Base-by-base conservation (phyloP, 1,139 yeast genomes). In the Zhuliangozyma blackwelliae region DNA sequence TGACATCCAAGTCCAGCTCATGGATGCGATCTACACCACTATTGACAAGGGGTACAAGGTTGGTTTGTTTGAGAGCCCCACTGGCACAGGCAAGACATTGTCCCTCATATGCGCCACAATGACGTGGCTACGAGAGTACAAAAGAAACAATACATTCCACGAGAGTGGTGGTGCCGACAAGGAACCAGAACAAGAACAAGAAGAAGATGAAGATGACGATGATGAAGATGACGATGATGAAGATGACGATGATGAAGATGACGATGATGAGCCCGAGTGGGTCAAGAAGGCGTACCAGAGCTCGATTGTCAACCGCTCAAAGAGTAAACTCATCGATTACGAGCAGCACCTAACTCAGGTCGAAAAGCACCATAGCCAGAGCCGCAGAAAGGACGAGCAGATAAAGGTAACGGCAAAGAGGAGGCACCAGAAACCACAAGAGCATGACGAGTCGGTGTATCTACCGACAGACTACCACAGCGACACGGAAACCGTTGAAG, bases 21-120 rank as follows among this genome's bases (percentile, higher is more conserved):
- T 90, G 97, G 66, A 68, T 31, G 75, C 80, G 23, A 72, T 92
- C 16, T 84, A 84, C 51, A 75, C 75, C 21, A 73, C 88, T 2
- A 67, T 90, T 10, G 69, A 72, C 9, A 61, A 65, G 11, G 67
- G 68, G 23, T 78, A 71, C 54, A 86, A 83, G 53, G 66, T 90
- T 2, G 96, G 95, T 0, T 66, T 90, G 7, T 84, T 90, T 51
- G 97, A 90, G 56, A 83, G 95, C 45, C 97, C 98, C 0, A 90
- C 98, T 0, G 98, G 97, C 3, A 86, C 94, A 1, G 97, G 97
- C 5, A 90, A 90, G 59, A 89, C 97, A 0, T 63, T 90, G 7
- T 87, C 96, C 1, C 63, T 90, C 31, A 85, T 90, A 2, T 92
- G 97, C 53, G 79, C 95, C 0, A 68, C 94, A 0, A 73, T 90